Evolutionary conservation across 306 rosid species (phyloP).

Genomic region (Vigna unguiculata): DNA sequence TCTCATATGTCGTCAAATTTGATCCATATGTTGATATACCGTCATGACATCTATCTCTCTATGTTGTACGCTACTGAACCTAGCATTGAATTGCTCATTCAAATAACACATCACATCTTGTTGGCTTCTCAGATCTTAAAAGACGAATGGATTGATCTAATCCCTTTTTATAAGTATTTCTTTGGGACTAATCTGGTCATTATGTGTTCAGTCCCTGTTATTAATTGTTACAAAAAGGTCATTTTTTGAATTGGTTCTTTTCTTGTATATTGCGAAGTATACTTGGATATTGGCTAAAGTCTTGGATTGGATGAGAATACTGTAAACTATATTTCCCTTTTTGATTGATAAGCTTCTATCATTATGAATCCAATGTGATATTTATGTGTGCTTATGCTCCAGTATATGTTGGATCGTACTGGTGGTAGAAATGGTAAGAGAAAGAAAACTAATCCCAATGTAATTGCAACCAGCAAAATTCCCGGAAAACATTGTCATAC

Average conservation of each 20-base stretch:
- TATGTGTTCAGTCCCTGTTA: background rate
- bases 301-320: background rate
- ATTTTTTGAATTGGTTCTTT: background rate
- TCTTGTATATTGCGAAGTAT: background rate
- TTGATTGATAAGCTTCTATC: background rate
- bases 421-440: constrained; percentile 1
- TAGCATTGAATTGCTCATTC: background rate
- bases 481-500: background rate
- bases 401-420: background rate
- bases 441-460: background rate
- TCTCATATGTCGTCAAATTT: background rate
- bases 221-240: background rate
- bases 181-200: background rate
- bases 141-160: background rate
- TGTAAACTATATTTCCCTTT: background rate
- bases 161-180: background rate
- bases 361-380: constrained; percentile 4
- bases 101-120: background rate
- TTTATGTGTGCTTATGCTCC: constrained; percentile 12
- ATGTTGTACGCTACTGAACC: background rate
- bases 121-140: background rate
- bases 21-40: background rate
- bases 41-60: background rate
- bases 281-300: background rate
- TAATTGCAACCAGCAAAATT: constrained; percentile 9